A percentile compares a stretch with the other conserved stretches of the same genome.
Evolutionary conservation across 2,329 filamentous ascomycete species (phyloP).

Genomic region (Botrytis squamosa): DNA sequence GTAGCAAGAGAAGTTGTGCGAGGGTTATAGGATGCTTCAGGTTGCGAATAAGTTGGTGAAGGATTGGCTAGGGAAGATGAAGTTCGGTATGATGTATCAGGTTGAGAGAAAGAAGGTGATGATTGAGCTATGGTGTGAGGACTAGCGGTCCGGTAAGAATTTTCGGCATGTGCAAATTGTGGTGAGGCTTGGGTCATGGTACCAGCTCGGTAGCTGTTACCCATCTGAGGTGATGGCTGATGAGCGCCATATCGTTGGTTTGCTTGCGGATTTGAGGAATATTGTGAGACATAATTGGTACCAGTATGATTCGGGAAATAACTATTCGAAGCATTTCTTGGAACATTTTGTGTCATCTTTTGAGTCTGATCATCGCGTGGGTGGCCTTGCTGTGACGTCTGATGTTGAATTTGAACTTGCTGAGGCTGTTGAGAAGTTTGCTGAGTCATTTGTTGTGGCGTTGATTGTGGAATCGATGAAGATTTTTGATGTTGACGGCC

Average conservation of each 20-base stretch:
- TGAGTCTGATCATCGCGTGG: constrained; percentile 34
- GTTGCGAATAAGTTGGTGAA: constrained; percentile 36
- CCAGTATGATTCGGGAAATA: constrained; percentile 34
- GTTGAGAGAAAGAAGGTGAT: constrained; percentile 35
- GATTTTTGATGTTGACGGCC: constrained; percentile 34
- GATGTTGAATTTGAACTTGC: constrained; percentile 30
- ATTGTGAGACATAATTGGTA: constrained; percentile 35
- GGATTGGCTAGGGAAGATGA: constrained; percentile 32
- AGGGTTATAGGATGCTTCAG: constrained; percentile 30
- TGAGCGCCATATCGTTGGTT: constrained; percentile 36
- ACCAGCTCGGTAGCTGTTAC: constrained; percentile 31
- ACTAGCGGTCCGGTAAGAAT: constrained; percentile 36
- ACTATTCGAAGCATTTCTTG: constrained; percentile 33
- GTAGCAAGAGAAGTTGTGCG: constrained; percentile 33
- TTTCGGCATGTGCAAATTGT: constrained; percentile 36
- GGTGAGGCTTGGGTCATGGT: constrained; percentile 35
- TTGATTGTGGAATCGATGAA: constrained; percentile 32
- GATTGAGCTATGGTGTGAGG: constrained; percentile 36
- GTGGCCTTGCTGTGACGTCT: constrained; percentile 32
- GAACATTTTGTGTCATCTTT: constrained; percentile 27
- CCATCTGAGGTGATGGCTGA: constrained; percentile 37
- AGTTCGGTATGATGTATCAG: constrained; percentile 32
- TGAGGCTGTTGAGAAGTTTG: constrained; percentile 22
- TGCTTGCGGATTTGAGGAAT: constrained; percentile 35
- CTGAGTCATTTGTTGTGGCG: constrained; percentile 30